Conservation (phyloP, 768 basidiomycete genomes). For the Mycena latifolia region DNA sequence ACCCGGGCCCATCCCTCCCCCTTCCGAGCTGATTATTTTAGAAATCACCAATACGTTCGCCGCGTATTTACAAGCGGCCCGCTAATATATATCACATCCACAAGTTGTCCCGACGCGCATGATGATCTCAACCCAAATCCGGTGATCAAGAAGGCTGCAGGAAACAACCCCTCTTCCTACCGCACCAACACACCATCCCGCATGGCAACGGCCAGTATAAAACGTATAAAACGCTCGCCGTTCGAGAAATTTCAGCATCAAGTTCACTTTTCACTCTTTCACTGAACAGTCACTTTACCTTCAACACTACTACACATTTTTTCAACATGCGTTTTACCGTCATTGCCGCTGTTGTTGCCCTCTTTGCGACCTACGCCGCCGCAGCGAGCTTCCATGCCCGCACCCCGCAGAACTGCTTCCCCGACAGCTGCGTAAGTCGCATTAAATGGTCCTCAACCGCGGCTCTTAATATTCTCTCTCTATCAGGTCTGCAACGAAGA, state of each 20-base stretch:
- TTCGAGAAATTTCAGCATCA: neutral
- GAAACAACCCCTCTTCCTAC: too few relatives aligned
- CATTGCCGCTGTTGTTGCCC: neutral
- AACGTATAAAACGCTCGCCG: too few relatives aligned
- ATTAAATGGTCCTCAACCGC: neutral
- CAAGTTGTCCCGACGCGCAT: too few relatives aligned
- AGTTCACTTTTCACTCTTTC: neutral
- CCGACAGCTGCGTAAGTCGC: neutral
- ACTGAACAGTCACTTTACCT: too few relatives aligned
- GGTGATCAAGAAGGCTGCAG: too few relatives aligned
- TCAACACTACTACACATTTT: neutral
- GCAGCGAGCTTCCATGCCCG: neutral
- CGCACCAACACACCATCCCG: too few relatives aligned
- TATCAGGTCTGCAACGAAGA: constrained; percentile 5
- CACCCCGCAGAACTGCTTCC: neutral
- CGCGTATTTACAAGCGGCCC: too few relatives aligned
- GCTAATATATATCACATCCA: too few relatives aligned
- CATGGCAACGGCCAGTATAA: neutral
- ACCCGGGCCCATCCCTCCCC: too few relatives aligned
- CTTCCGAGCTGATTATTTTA: too few relatives aligned
- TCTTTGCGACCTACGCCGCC: constrained; percentile 2
- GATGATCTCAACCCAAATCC: too few relatives aligned
- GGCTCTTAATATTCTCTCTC: neutral
- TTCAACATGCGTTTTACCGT: neutral
- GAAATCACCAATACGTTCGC: too few relatives aligned